phyloP scores from a whole-genome alignment of 176 grass and related monocot genomes.

The Melocanna baccifera region DNA sequence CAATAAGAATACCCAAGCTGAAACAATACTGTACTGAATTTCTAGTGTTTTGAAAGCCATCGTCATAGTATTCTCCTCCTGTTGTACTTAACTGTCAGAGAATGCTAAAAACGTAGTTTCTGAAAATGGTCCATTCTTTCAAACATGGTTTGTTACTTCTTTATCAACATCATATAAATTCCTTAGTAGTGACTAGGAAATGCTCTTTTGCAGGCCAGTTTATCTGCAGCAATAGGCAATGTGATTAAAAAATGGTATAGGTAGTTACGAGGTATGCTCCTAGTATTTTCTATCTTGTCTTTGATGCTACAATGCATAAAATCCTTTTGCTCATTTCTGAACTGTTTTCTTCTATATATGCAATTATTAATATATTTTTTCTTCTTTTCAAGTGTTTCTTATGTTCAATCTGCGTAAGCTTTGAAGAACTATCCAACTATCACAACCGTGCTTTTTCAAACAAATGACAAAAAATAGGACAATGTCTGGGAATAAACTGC shows the following conservation, averaged over 20 bases:
- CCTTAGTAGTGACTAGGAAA: neutral
- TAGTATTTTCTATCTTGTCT: slow-evolving; percentile 1
- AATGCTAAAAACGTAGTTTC: neutral
- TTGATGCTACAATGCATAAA: slow-evolving; percentile 2
- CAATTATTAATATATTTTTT: neutral
- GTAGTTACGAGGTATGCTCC: slow-evolving; percentile 81
- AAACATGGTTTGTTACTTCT: neutral
- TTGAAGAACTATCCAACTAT: too few relatives aligned
- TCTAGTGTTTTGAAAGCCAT: neutral
- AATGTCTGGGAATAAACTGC: too few relatives aligned
- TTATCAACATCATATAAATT: neutral
- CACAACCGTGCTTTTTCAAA: too few relatives aligned
- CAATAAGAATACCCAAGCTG: neutral
- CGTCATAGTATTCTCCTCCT: neutral
- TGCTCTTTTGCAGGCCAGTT: slow-evolving; percentile 61
- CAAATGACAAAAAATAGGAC: too few relatives aligned
- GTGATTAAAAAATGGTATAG: slow-evolving; percentile 60
- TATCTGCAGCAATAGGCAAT: slow-evolving; percentile 80
- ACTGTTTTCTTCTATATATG: neutral
- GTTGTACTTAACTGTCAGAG: neutral
- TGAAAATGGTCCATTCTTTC: neutral
- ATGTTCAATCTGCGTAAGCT: too few relatives aligned
- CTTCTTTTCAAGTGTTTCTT: slow-evolving; percentile 66
- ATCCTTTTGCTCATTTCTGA: neutral
- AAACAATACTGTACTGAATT: neutral